Evolutionary conservation across 345 rosid genomes (phyloP).

Genomic region (Sisymbrium altissimum): DNA sequence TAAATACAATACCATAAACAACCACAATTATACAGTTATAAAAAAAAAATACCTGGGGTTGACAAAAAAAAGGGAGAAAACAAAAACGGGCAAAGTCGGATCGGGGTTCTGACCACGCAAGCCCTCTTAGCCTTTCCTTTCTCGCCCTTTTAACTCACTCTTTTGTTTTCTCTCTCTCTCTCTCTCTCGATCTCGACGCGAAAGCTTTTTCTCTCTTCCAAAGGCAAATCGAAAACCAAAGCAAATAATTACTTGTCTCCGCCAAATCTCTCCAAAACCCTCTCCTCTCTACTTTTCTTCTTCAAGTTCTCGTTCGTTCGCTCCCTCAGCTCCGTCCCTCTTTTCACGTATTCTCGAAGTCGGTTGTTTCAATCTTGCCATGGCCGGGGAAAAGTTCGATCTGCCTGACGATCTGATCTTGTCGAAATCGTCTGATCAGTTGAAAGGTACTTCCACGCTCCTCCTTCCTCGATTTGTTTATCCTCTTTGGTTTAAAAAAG

Average conservation of each 20-base stretch:
- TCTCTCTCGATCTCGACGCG: constrained; percentile 18
- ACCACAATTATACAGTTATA: neutral
- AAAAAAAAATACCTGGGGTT: neutral
- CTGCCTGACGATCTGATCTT: constrained; percentile 77
- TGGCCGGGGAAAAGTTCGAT: constrained; percentile 81
- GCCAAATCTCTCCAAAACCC: constrained; percentile 15
- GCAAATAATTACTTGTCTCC: constrained; percentile 11
- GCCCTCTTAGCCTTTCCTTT: constrained; percentile 26
- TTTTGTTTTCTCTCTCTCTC: neutral
- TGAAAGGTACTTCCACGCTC: constrained; percentile 43
- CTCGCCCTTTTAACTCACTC: constrained; percentile 10
- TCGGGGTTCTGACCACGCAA: constrained; percentile 2
- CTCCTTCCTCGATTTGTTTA: neutral
- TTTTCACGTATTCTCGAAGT: neutral
- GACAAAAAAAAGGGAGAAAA: neutral
- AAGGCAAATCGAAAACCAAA: constrained; percentile 33
- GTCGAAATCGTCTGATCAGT: constrained; percentile 58
- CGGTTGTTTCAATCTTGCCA: constrained; percentile 26
- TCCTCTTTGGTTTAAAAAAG: neutral
- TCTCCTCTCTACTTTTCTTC: neutral
- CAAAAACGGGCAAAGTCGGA: neutral
- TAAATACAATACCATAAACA: too few relatives aligned
- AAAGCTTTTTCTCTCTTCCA: constrained; percentile 5
- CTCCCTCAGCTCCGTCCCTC: neutral
- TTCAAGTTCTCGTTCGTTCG: neutral